Evolutionary conservation across 306 rosid genomes (phyloP).

Genomic region (Mucuna pruriens): DNA sequence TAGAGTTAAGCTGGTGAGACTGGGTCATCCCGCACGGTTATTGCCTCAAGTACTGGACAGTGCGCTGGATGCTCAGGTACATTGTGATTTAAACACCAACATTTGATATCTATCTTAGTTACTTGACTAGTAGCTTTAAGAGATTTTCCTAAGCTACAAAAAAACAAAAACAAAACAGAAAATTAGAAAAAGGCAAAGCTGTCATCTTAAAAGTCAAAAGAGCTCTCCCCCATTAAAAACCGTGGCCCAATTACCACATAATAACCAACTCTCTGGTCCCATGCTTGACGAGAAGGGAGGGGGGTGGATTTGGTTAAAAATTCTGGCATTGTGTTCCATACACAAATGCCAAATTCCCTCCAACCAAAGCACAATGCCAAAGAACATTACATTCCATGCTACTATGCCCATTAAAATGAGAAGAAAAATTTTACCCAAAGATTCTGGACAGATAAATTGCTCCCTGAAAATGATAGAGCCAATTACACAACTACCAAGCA

Average conservation of each 20-base stretch:
- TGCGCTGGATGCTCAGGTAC: constrained; percentile 97
- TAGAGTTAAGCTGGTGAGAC: constrained; percentile 94
- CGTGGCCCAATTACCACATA: neutral
- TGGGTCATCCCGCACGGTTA: constrained; percentile 98
- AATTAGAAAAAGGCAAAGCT: neutral
- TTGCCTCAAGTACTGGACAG: constrained; percentile 98
- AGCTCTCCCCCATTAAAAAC: neutral
- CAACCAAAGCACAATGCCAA: constrained; percentile 8
- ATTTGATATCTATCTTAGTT: constrained; percentile 23
- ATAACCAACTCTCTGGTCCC: neutral
- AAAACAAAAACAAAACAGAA: too few relatives aligned
- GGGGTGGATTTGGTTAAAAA: neutral
- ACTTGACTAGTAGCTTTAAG: too few relatives aligned
- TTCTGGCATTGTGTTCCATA: neutral
- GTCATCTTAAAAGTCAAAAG: constrained; percentile 1
- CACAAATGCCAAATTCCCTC: neutral
- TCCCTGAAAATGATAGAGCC: neutral
- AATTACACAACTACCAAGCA: neutral
- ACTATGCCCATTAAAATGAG: neutral
- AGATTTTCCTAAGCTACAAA: too few relatives aligned
- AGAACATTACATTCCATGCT: neutral
- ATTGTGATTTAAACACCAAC: constrained; percentile 15
- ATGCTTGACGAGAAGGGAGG: neutral
- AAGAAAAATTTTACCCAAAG: neutral
- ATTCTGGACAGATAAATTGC: neutral